A percentile compares a stretch with the other conserved stretches of the same genome.
Evolutionary conservation across 768 basidiomycete species (phyloP).

Genomic region (Lentinus brumalis): DNA sequence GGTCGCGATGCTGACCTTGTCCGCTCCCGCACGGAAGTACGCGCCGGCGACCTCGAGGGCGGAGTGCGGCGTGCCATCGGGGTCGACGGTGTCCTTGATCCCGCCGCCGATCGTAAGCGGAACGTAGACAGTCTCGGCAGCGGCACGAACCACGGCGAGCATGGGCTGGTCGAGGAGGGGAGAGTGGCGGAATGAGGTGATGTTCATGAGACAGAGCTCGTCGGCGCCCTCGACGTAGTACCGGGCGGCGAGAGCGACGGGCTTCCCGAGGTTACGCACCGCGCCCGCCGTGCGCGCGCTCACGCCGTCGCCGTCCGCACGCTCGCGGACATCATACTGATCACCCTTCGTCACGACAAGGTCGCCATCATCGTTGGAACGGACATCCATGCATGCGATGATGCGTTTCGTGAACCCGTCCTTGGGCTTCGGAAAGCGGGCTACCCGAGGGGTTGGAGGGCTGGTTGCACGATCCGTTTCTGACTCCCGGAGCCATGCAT

Average conservation of each 20-base stretch:
- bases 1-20: slow-evolving; percentile 97
- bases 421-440: slow-evolving; percentile 42
- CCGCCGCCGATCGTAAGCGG: slow-evolving; percentile 99
- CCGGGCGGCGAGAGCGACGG: slow-evolving; percentile 83
- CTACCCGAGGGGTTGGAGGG: slow-evolving; percentile 38
- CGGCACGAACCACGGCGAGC: slow-evolving; percentile 90
- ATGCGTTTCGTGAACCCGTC: slow-evolving; percentile 90
- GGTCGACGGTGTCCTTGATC: slow-evolving; percentile 94
- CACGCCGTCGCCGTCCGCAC: slow-evolving; percentile 24
- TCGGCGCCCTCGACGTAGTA: slow-evolving; percentile 92
- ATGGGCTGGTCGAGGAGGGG: slow-evolving; percentile 97
- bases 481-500: slow-evolving; percentile 74
- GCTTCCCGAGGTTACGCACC: slow-evolving; percentile 97
- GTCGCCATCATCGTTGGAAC: slow-evolving; percentile 94
- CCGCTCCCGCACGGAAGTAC: slow-evolving; percentile 97
- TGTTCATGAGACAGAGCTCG: slow-evolving; percentile 97
- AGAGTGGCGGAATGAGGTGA: slow-evolving; percentile 98
- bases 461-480: slow-evolving; percentile 40
- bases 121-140: slow-evolving; percentile 89
- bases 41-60: slow-evolving; percentile 94
- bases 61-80: slow-evolving; percentile 83
- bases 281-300: slow-evolving; percentile 59
- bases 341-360: slow-evolving; percentile 99
- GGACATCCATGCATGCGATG: slow-evolving; percentile 96
- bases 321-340: slow-evolving; percentile 96